Evolutionary conservation across 495 filamentous ascomycete species (phyloP).

Genomic region (Penicillium cosmopolitanum): DNA sequence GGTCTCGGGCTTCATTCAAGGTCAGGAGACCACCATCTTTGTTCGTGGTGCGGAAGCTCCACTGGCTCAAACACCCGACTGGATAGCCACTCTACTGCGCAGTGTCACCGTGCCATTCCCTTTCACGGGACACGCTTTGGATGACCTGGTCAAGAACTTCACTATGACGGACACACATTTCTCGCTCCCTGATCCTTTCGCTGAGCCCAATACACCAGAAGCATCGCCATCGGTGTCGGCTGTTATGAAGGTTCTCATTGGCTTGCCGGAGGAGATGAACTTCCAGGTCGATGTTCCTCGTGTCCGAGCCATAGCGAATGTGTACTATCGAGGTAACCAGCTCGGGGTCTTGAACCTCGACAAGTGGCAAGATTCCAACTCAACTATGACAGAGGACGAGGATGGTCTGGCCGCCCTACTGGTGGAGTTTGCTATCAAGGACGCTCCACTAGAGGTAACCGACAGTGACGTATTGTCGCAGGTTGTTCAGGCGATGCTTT

Average conservation of each 20-base stretch:
- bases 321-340: conserved; percentile 73
- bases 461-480: conserved; percentile 74
- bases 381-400: conserved; percentile 63
- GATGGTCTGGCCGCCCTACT: conserved; percentile 60
- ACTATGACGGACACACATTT: conserved; percentile 83
- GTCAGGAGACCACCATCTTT: conserved; percentile 74
- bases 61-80: conserved; percentile 67
- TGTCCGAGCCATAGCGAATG: conserved; percentile 75
- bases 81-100: conserved; percentile 78
- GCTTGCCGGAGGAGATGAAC: conserved; percentile 81
- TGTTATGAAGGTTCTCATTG: conserved; percentile 73
- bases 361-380: conserved; percentile 84
- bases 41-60: conserved; percentile 75
- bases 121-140: conserved; percentile 78
- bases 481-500: conserved; percentile 74
- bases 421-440: conserved; percentile 72
- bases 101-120: conserved; percentile 83
- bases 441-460: conserved; percentile 81
- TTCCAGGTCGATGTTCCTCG: conserved; percentile 74
- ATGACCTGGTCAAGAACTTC: conserved; percentile 82
- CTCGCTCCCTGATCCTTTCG: conserved; percentile 74
- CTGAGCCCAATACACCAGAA: conserved; percentile 73
- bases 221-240: conserved; percentile 79
- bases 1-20: conserved; percentile 79
- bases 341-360: conserved; percentile 76